Base-by-base conservation (phyloP, 2,329 filamentous ascomycete genomes). In the Albifimbria verrucaria region DNA sequence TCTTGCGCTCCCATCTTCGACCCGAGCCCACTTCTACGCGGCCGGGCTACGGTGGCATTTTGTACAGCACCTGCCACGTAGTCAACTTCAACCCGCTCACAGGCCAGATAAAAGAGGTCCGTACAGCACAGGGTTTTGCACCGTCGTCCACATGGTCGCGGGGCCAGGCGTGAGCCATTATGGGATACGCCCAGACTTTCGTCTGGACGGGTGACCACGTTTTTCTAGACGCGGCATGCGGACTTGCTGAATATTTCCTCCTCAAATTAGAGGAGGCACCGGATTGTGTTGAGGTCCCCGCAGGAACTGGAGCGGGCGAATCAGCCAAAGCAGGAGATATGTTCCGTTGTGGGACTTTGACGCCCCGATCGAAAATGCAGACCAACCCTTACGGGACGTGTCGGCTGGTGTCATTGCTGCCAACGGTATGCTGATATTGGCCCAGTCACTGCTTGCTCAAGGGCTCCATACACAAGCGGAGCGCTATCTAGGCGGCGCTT, bases 101-200 rank as follows among this genome's bases (percentile, higher is more conserved):
- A 0, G 76, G 76, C 0, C 52, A 55, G 2, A 59, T 77, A 0
- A 72, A 72, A 53, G 55, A 66, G 24, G 68, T 68, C 10, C 64
- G 72, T 54, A 80, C 77, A 0, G 72, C 72, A 10, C 77, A 81
- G 54, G 78, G 77, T 2, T 74, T 73, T 59, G 57, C 62, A 3
- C 70, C 76, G 47, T 57, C 66, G 12, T 78, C 74, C 0, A 78
- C 75, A 0, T 80, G 78, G 78, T 65, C 72, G 1, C 67, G 78
- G 2, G 78, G 77, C 20, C 45, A 48, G 45, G 72, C 75, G 0
- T 81, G 77, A 77, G 71, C 69, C 0, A 73, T 79, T 7, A 62
- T 78, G 42, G 77, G 77, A 0, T 80, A 76, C 50, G 68, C 75
- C 1, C 77, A 79, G 55, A 75, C 73, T 0, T 79, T 77, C 52